Conservation (phyloP, 2,329 filamentous ascomycete species). For the Verticillium nubilum region DNA sequence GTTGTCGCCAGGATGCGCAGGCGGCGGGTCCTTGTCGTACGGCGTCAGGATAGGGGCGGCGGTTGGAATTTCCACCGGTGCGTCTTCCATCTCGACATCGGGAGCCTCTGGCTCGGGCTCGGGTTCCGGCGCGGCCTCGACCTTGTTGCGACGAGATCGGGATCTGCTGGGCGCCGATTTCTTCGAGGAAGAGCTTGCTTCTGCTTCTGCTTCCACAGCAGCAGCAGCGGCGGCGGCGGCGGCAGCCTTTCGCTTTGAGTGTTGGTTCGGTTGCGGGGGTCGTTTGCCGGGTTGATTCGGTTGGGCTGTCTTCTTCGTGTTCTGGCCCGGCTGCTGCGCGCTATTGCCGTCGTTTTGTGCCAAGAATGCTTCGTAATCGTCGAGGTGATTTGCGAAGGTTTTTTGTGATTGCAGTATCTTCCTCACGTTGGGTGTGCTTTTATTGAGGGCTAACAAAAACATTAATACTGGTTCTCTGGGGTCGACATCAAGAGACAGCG, state of each 20-base stretch:
- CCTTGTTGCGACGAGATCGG: conserved; percentile 1
- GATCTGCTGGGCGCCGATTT: not conserved
- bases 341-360: conserved; percentile 34
- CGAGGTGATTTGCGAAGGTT: conserved; percentile 77
- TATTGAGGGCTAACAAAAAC: conserved; percentile 33
- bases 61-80: conserved; percentile 9
- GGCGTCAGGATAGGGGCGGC: conserved; percentile 25
- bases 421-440: conserved; percentile 65
- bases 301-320: conserved; percentile 19
- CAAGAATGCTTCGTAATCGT: conserved; percentile 67
- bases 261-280: conserved; percentile 7
- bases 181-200: not conserved
- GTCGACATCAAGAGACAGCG: not conserved
- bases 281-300: conserved; percentile 13
- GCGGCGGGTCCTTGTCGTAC: conserved; percentile 24
- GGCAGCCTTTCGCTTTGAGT: conserved; percentile 12
- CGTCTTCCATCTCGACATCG: conserved; percentile 40
- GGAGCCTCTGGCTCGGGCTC: conserved; percentile 4
- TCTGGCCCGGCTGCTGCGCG: conserved; percentile 14
- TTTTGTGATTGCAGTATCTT: conserved; percentile 77
- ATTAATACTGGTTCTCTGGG: not conserved
- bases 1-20: conserved; percentile 40
- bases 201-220: not conserved
- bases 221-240: conserved; percentile 2
- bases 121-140: conserved; percentile 6